Evolutionary conservation across 495 filamentous ascomycete species (phyloP).

Genomic region (Podospora conica): DNA sequence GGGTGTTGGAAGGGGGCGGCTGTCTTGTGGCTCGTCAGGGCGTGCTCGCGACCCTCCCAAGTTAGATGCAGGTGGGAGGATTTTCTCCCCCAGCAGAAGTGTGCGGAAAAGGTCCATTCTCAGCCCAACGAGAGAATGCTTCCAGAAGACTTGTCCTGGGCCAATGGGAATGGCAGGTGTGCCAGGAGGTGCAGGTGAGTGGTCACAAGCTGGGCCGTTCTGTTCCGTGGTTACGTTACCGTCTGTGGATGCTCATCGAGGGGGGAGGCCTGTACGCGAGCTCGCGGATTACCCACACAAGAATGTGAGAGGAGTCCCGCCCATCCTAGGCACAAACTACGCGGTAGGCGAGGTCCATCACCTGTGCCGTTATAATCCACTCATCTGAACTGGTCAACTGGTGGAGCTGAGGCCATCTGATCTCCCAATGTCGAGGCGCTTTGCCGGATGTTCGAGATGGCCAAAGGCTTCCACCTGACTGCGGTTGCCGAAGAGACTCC

Average conservation of each 20-base stretch:
- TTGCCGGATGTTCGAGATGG: not conserved
- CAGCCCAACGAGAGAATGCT: conserved; percentile 6
- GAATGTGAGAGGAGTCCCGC: not conserved
- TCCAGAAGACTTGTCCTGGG: not conserved
- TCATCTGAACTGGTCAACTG: not conserved
- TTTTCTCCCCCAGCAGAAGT: not conserved
- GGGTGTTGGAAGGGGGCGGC: not conserved
- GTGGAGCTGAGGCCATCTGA: not conserved
- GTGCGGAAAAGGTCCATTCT: not conserved
- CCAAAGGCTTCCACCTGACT: not conserved
- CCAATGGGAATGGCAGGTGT: not conserved
- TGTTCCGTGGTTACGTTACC: not conserved
- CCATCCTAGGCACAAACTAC: not conserved
- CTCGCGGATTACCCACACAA: not conserved
- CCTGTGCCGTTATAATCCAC: not conserved
- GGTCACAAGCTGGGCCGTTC: not conserved
- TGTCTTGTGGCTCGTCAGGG: not conserved
- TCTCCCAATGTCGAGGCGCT: not conserved
- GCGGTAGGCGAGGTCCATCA: not conserved
- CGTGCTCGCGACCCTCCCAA: not conserved
- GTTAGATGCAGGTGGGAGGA: not conserved
- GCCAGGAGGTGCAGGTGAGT: not conserved
- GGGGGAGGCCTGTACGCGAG: not conserved
- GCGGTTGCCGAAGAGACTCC: not conserved
- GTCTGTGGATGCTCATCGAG: not conserved